Evolutionary conservation across 1,284 basidiomycete genomes (phyloP).

Genomic region (Ganoderma leucocontextum): DNA sequence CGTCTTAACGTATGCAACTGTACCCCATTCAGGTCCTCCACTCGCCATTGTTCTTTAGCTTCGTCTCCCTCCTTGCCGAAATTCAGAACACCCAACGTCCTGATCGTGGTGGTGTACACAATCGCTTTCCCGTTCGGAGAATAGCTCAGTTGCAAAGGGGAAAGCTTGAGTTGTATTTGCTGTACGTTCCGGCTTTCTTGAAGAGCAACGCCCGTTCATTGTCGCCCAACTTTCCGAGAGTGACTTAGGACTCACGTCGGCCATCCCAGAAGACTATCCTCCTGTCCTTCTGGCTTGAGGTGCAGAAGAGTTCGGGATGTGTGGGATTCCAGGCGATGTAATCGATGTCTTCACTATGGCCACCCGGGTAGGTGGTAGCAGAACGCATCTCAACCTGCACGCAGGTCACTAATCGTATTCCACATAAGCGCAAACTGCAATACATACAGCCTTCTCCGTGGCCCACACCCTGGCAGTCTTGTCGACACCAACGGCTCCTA

Average conservation of each 20-base stretch:
- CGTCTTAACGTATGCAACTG: conserved; percentile 17
- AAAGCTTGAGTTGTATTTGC: conserved; percentile 60
- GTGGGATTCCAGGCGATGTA: conserved; percentile 84
- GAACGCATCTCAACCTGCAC: conserved; percentile 73
- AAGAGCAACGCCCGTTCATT: background rate
- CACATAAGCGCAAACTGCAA: background rate
- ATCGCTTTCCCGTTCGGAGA: conserved; percentile 74
- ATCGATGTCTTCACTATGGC: conserved; percentile 77
- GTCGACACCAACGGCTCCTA: conserved; percentile 81
- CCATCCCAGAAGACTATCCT: conserved; percentile 84
- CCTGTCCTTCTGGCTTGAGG: conserved; percentile 77
- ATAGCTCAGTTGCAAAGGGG: conserved; percentile 71
- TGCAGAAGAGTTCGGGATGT: conserved; percentile 81
- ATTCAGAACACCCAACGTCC: conserved; percentile 66
- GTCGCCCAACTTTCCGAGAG: background rate
- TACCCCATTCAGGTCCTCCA: conserved; percentile 57
- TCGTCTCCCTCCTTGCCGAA: conserved; percentile 62
- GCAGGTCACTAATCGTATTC: background rate
- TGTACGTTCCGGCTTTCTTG: conserved; percentile 74
- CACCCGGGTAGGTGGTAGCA: conserved; percentile 68
- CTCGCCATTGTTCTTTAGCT: conserved; percentile 66
- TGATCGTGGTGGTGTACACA: conserved; percentile 65
- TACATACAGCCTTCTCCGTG: conserved; percentile 75
- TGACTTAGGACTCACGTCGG: conserved; percentile 61
- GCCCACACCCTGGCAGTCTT: conserved; percentile 77